phyloP scores from a whole-genome alignment of 2,329 filamentous ascomycete species.

The Conoideocrella luteorostrata region DNA sequence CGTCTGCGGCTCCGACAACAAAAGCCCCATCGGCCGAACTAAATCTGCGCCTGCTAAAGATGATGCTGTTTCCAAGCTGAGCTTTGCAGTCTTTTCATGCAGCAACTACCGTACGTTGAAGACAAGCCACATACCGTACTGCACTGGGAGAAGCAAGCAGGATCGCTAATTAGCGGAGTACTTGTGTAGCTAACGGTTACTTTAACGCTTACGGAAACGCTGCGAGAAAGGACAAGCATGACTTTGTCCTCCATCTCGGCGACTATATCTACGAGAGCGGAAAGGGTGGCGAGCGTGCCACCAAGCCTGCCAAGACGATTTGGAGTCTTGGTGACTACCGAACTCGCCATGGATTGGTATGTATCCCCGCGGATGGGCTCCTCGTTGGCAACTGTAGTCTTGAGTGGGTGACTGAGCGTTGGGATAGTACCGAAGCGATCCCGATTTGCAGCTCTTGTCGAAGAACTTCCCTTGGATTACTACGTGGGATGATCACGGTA shows the following conservation, averaged over 20 bases:
- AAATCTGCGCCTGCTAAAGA: conserved; percentile 59
- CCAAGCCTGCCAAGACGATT: conserved; percentile 20
- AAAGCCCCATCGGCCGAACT: conserved; percentile 58
- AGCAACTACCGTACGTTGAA: conserved; percentile 52
- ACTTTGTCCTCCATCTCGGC: conserved; percentile 54
- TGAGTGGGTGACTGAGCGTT: no score
- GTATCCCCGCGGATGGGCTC: conserved; percentile 1
- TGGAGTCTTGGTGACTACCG: conserved; percentile 37
- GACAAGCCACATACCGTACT: no score
- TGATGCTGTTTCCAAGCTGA: conserved; percentile 50
- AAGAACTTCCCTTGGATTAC: conserved; percentile 39
- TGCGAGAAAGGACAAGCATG: conserved; percentile 51
- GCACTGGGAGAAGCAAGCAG: no score
- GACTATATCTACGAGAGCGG: conserved; percentile 59
- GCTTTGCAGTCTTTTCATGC: conserved; percentile 65
- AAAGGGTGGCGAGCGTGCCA: conserved; percentile 21
- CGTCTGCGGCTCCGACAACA: conserved; percentile 56
- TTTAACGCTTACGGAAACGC: conserved; percentile 56
- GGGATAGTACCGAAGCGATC: conserved; percentile 35
- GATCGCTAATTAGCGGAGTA: no score
- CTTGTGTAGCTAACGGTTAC: conserved; percentile 37
- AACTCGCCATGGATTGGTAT: conserved; percentile 30
- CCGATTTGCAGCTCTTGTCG: conserved; percentile 33
- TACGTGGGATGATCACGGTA: conserved; percentile 44
- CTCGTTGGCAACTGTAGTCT: no score